phyloP scores from a whole-genome alignment of 495 filamentous ascomycete genomes.

The Xylaria acuta region DNA sequence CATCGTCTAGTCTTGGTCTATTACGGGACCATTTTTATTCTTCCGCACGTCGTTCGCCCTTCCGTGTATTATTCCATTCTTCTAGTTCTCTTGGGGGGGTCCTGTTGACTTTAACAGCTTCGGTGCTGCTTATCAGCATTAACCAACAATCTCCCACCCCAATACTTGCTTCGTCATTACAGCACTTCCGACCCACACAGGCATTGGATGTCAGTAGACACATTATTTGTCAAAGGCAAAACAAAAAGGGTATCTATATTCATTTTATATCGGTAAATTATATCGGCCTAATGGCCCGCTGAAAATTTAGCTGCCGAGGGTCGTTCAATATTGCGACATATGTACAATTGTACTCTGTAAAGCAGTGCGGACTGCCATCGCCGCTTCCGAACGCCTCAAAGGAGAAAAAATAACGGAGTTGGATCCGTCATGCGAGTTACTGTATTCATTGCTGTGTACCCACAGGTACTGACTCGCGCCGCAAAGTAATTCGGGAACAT shows the following conservation, averaged over 20 bases:
- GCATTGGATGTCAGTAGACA: not conserved
- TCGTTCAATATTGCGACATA: not conserved
- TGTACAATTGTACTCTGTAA: not conserved
- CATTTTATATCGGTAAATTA: not conserved
- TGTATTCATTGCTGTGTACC: not conserved
- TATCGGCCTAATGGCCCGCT: not conserved
- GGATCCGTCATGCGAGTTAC: not conserved
- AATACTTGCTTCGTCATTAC: not conserved
- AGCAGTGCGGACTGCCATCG: not conserved
- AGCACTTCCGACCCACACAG: not conserved
- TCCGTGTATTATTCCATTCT: not conserved
- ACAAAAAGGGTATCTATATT: conserved; percentile 8
- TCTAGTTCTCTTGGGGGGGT: too few species aligned
- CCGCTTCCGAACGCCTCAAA: not conserved
- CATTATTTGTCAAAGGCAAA: not conserved
- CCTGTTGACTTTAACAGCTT: too few species aligned
- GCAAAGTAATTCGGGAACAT: not conserved
- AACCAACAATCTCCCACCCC: not conserved
- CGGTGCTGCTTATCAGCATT: not conserved
- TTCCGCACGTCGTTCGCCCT: not conserved
- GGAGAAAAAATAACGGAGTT: not conserved
- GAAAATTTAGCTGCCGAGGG: not conserved
- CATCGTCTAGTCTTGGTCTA: not conserved
- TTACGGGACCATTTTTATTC: not conserved
- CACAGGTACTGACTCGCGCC: not conserved